These are phyloP conservation scores for Phytophthora litchii DNA, from an alignment of 352 stramenopile genomes.

Conservation along the genomic window DNA sequence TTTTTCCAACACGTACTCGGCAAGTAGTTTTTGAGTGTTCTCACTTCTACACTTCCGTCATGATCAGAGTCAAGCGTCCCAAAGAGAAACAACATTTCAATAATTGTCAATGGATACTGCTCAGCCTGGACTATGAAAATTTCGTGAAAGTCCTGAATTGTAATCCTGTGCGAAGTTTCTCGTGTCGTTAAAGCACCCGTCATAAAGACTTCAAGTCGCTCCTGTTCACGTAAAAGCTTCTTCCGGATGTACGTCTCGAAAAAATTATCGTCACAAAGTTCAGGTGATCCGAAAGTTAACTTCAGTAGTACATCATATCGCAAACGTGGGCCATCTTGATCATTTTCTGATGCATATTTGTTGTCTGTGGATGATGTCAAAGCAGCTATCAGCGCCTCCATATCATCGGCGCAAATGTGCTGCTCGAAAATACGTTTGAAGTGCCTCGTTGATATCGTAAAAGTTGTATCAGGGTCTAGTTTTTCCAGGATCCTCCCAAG, in stretches of 20 bases:
- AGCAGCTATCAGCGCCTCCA: slow-evolving; percentile 31
- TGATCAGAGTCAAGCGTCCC: slow-evolving; percentile 26
- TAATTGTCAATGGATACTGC: slow-evolving; percentile 16
- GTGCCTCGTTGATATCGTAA: slow-evolving; percentile 40
- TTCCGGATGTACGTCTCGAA: slow-evolving; percentile 16
- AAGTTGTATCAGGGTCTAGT: slow-evolving; percentile 42
- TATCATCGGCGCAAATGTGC: slow-evolving; percentile 44
- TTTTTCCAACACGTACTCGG: slow-evolving; percentile 26
- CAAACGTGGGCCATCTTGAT: slow-evolving; percentile 5
- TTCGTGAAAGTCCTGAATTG: slow-evolving; percentile 24
- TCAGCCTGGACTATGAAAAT: slow-evolving; percentile 10
- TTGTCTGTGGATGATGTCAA: slow-evolving; percentile 13
- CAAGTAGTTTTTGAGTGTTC: slow-evolving; percentile 39
- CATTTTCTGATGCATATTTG: background rate
- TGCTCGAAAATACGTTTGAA: slow-evolving; percentile 60
- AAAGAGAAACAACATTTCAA: slow-evolving; percentile 52
- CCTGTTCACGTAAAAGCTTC: slow-evolving; percentile 31
- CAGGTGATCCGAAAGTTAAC: slow-evolving; percentile 49
- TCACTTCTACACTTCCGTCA: slow-evolving; percentile 27
- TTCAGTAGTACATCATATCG: slow-evolving; percentile 64
- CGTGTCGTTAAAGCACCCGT: slow-evolving; percentile 21
- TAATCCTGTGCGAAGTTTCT: slow-evolving; percentile 14
- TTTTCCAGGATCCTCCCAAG: slow-evolving; percentile 60
- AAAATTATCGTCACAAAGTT: slow-evolving; percentile 33
- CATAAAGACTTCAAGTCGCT: slow-evolving; percentile 13